These are phyloP conservation scores for Amyloporia xantha DNA, from an alignment of 768 basidiomycete species.

Conservation along the genomic window DNA sequence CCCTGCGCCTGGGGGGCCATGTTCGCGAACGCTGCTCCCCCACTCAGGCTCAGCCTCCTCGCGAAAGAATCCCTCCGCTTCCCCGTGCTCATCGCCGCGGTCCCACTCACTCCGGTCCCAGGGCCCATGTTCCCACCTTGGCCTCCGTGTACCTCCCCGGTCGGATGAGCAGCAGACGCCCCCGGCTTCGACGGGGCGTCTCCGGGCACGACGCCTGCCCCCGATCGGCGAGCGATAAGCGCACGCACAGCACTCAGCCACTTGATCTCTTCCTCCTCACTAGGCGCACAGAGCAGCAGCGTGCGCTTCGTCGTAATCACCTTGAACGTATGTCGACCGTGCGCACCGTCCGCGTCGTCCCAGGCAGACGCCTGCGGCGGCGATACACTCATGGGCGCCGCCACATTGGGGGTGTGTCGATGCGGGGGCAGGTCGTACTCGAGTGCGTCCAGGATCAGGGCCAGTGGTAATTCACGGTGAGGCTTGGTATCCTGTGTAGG, in stretches of 20 bases:
- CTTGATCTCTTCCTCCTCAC: constrained; percentile 96
- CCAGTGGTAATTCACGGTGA: constrained; percentile 79
- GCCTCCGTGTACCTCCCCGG: constrained; percentile 8
- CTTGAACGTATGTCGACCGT: constrained; percentile 73
- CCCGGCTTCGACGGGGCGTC: constrained; percentile 16
- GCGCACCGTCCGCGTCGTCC: constrained; percentile 37
- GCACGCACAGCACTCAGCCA: constrained; percentile 96
- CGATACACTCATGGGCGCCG: constrained; percentile 26
- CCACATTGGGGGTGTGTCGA: constrained; percentile 27
- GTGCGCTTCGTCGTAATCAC: constrained; percentile 93
- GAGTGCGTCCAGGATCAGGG: constrained; percentile 85
- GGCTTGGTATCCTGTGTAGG: constrained; percentile 74
- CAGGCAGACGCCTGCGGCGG: constrained; percentile 27
- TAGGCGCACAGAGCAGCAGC: constrained; percentile 84
- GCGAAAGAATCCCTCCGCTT: constrained; percentile 24
- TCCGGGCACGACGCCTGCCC: constrained; percentile 27
- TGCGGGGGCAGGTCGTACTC: constrained; percentile 69
- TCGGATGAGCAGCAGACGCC: constrained; percentile 1
- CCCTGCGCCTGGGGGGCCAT: constrained; percentile 3
- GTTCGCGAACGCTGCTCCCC: constrained; percentile 9
- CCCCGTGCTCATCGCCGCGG: constrained; percentile 4
- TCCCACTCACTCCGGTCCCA: constrained; percentile 4
- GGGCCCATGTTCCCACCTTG: constrained; percentile 10
- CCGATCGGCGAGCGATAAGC: constrained; percentile 67
- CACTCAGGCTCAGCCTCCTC: constrained; percentile 27